Evolutionary conservation across 768 basidiomycete species (phyloP), one percentile per base, ranked within the genome.

Genomic region (Phaffia australis): DNA sequence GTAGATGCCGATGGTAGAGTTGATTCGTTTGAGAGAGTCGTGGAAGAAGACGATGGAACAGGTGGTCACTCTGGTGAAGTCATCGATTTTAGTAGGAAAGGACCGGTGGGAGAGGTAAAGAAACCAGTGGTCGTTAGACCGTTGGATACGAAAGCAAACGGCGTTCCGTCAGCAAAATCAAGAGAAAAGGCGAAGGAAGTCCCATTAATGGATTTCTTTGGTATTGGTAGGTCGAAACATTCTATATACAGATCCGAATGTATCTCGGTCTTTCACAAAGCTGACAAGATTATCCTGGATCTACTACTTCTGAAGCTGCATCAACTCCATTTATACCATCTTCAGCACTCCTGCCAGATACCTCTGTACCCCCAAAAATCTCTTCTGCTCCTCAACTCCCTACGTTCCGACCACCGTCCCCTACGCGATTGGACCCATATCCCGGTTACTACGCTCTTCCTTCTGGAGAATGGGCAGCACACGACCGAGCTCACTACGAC

Each of bases 181-280:
- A 42, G 11, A 42, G 35, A 42, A 11, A 42, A 42, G 35, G 35
- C 35, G 25, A 64, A 64, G 52, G 35, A 60, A 50, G 60, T n/a
- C 25, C 52, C 60, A 4, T 35, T 56, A 30, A 69, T 63, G 61
- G 67, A 69, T 27, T 69, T 69, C 67, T 69, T 69, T 42, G 67
- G 67, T 9, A 48, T 69, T 19, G 67, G 67, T 50, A 29, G 46
- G 64, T 29, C n/a, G 27, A 16, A 55, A 25, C 19, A 27, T 51
- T 15, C 32, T 46, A 49, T 35, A 7, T 27, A 3, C 15, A 19
- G 15, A 11, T 29, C 14, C 15, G 7, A 4, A 46, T 65, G 23
- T 42, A 42, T n/a, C 29, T 62, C 46, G 7, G 14, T 50, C 18
- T 21, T 29, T 57, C 46, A 27, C 11, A 18, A n/a, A 5, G 11